Percentiles rank a stretch among this genome's conserved stretches.
Evolutionary conservation across 768 basidiomycete genomes (phyloP).

Genomic region (Lactarius pseudohatsudake): DNA sequence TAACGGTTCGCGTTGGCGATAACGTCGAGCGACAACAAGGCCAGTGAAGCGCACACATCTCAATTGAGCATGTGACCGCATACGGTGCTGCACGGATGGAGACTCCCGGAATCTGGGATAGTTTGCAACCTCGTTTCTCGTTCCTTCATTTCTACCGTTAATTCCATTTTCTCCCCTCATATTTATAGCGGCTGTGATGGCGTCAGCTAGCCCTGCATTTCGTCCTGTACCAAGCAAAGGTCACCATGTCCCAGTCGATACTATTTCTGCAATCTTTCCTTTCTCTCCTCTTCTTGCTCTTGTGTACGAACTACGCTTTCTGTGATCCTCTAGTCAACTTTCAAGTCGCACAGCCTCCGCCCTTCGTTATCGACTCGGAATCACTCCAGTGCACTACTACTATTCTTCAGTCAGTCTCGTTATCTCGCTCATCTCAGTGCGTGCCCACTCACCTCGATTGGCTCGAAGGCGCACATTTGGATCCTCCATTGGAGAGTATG

Average conservation of each 20-base stretch:
- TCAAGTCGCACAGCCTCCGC: conserved; percentile 72
- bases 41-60: too few relatives aligned
- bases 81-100: too few relatives aligned
- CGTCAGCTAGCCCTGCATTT: background rate
- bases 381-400: conserved; percentile 59
- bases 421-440: conserved; percentile 4
- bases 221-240: background rate
- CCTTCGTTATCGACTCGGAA: conserved; percentile 49
- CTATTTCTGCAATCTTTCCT: background rate
- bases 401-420: conserved; percentile 56
- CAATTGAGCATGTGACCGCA: too few relatives aligned
- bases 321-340: conserved; percentile 50
- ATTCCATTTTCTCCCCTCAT: too few relatives aligned
- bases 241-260: background rate
- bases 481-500: conserved; percentile 65
- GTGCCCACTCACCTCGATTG: background rate
- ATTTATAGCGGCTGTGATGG: too few relatives aligned
- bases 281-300: conserved; percentile 16
- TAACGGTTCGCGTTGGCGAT: too few relatives aligned
- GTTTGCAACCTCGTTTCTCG: too few relatives aligned
- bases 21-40: too few relatives aligned
- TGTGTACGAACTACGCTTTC: conserved; percentile 18
- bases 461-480: conserved; percentile 63
- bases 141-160: too few relatives aligned
- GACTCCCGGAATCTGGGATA: too few relatives aligned